These are phyloP conservation scores for Wickerhamomyces strasburgensis DNA, from an alignment of 805 yeast genomes.

Conservation along the genomic window DNA sequence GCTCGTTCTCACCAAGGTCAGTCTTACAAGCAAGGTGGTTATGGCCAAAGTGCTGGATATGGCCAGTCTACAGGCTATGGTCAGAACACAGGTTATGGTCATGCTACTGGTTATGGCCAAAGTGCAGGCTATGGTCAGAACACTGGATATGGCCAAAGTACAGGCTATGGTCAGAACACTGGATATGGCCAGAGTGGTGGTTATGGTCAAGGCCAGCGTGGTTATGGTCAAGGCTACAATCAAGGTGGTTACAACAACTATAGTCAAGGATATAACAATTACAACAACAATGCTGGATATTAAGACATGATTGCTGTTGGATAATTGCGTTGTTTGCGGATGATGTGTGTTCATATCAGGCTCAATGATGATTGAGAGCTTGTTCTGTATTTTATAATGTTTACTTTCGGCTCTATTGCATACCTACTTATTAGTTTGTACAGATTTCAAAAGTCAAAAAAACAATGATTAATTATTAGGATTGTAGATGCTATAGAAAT, in stretches of 20 bases:
- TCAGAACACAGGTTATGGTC: too few species aligned
- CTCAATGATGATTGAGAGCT: too few species aligned
- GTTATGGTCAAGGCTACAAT: constrained; percentile 11
- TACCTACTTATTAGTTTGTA: too few species aligned
- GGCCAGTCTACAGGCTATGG: too few species aligned
- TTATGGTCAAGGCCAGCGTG: constrained; percentile 3
- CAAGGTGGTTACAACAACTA: constrained; percentile 19
- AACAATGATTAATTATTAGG: too few species aligned
- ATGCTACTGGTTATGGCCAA: too few species aligned
- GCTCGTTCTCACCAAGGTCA: constrained; percentile 25
- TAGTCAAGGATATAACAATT: constrained; percentile 12
- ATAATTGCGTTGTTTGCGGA: too few species aligned
- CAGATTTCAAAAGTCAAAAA: too few species aligned
- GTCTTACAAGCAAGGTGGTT: constrained; percentile 18
- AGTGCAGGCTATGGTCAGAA: constrained; percentile 10
- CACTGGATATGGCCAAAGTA: constrained; percentile 8
- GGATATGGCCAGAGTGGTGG: constrained; percentile 7
- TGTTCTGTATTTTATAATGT: too few species aligned
- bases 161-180: constrained; percentile 4
- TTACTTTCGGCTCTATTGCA: too few species aligned
- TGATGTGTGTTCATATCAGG: too few species aligned
- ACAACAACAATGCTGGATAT: constrained; percentile 10
- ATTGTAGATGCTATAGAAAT: neutral
- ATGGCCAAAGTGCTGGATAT: constrained; percentile 22
- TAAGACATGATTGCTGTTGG: too few species aligned